Conservation (phyloP, 495 filamentous ascomycete genomes). For the Saxophila tyrrhenica region DNA sequence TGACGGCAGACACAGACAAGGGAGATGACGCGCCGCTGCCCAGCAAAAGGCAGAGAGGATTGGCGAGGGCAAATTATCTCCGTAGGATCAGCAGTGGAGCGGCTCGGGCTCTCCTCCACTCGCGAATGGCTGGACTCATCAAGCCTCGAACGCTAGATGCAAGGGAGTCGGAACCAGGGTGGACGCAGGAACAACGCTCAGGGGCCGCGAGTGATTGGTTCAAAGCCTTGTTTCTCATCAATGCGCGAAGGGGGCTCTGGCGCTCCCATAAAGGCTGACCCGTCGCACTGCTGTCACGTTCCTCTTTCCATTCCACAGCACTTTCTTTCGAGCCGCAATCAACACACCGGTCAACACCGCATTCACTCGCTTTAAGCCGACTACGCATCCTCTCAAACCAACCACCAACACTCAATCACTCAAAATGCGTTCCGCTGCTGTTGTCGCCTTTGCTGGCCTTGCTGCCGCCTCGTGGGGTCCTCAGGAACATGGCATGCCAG, state of each 20-base stretch:
- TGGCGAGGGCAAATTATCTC: not conserved
- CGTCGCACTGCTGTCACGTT: not conserved
- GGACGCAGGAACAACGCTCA: not conserved
- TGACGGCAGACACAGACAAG: too few relatives aligned
- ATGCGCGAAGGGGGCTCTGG: not conserved
- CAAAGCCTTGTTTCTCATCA: not conserved
- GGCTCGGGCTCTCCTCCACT: not conserved
- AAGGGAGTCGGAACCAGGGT: not conserved
- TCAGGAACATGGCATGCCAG: not conserved
- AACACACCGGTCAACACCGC: too few relatives aligned
- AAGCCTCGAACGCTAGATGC: not conserved
- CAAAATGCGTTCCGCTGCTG: conserved; percentile 78
- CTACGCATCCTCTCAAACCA: not conserved
- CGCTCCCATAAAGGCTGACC: not conserved
- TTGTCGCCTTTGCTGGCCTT: conserved; percentile 46
- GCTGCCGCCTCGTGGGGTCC: conserved; percentile 26
- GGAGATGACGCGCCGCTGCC: too few relatives aligned
- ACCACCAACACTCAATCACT: conserved; percentile 22
- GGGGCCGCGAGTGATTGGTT: not conserved
- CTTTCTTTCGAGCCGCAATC: not conserved
- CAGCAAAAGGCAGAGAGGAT: too few relatives aligned
- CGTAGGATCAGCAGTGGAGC: not conserved
- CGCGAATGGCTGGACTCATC: not conserved
- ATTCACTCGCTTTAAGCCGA: not conserved
- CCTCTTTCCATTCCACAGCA: conserved; percentile 1